Evolutionary conservation across 1,139 yeast species (phyloP), one percentile per base, ranked within the genome.

Genomic region (Magnusiomyces suaveolens): DNA sequence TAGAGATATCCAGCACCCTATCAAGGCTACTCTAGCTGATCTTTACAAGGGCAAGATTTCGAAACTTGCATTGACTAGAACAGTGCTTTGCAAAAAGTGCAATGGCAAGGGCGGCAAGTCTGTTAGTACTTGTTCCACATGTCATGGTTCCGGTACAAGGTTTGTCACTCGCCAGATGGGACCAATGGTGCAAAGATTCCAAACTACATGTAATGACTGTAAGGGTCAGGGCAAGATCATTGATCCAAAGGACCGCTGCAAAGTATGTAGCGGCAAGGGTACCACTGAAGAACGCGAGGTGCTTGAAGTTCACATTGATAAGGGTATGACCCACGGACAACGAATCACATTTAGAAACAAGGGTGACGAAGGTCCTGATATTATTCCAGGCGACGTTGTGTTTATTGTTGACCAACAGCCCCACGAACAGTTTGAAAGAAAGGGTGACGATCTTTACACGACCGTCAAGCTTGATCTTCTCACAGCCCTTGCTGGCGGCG

Each of bases 91-190:
- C 81, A 80, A 81, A 67, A 68, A 80, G 51, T 92, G 99, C 78
- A 85, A 87, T 56, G 99, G 98, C 65, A 83, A 83, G 67, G 99
- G 99, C 71, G 98, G 98, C 73, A 88, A 88, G 69, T 79, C 88
- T 59, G 95, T 90, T 63, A 86, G 85, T 77, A 82, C 83, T 66
- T 92, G 99, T 83, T 63, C 83, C 56, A 73, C 82, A 50, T 92
- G 99, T 83, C 73, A 75, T 63, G 99, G 99, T 73, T 79, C 80
- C 66, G 99, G 99, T 80, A 76, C 85, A 72, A 87, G 82, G 73
- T 85, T 92, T 64, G 85, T 90, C 64, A 88, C 97, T 56, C 87
- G 96, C 77, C 97, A 92, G 74, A 90, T 92, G 97, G 99, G 99
- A 63, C 97, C 96, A 61, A 89, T 92, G 94, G 85, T 92, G 66